Percentiles rank a stretch among this genome's conserved stretches.
phyloP scores from a whole-genome alignment of 345 rosid genomes.

The Corchorus olitorius region DNA sequence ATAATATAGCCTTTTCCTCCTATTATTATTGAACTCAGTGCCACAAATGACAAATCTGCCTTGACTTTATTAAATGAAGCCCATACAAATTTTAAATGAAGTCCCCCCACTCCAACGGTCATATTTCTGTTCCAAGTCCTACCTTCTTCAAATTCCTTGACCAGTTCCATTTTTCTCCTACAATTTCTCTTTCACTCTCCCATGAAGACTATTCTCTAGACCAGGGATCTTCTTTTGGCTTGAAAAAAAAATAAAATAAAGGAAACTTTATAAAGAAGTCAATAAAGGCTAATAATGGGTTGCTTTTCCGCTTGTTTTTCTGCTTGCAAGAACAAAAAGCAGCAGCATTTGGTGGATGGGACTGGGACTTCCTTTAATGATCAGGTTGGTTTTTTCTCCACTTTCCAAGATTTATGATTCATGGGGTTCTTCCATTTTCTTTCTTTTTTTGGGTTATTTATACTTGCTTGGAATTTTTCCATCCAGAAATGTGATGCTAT shows the following conservation, averaged over 20 bases:
- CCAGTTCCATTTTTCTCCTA: background rate
- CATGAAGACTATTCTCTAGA: slow-evolving; percentile 14
- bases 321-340: slow-evolving; percentile 43
- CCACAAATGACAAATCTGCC: background rate
- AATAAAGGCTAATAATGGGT: slow-evolving; percentile 46
- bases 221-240: background rate
- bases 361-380: slow-evolving; percentile 32
- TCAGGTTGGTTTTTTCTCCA: slow-evolving; percentile 31
- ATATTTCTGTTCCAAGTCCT: slow-evolving; percentile 2
- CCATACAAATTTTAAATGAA: background rate
- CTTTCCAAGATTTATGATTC: background rate
- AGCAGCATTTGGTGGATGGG: slow-evolving; percentile 31
- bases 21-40: slow-evolving; percentile 5
- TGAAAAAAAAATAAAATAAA: background rate
- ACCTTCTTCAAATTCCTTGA: slow-evolving; percentile 11
- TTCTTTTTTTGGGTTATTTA: background rate
- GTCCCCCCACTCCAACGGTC: slow-evolving; percentile 26
- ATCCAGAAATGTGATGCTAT: slow-evolving; percentile 44
- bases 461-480: background rate
- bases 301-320: slow-evolving; percentile 60
- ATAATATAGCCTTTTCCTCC: background rate
- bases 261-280: slow-evolving; percentile 16
- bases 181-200: slow-evolving; percentile 4
- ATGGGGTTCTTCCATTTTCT: background rate
- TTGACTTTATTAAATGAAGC: slow-evolving; percentile 16